Conservation (phyloP, 1,139 yeast species). For the Scheffersomyces titani region DNA sequence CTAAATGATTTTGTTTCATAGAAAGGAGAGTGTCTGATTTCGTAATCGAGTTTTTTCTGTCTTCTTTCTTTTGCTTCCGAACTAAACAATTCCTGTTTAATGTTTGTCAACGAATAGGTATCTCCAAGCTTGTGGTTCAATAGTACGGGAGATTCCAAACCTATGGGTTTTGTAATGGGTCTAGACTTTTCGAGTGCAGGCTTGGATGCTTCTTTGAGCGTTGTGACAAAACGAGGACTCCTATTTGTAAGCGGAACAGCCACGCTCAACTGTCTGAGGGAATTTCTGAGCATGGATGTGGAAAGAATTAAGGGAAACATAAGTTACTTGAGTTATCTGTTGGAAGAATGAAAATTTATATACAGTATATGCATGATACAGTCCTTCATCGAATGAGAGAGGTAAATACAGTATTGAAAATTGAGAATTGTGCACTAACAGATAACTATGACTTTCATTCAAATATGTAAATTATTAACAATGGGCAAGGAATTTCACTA, state of each 20-base stretch:
- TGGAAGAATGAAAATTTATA: neutral
- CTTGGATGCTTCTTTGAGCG: conserved; percentile 18
- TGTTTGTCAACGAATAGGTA: conserved; percentile 21
- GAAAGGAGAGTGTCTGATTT: conserved; percentile 83
- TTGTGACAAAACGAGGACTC: conserved; percentile 14
- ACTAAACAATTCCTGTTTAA: conserved; percentile 33
- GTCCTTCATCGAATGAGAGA: too few species aligned
- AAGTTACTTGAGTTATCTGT: neutral
- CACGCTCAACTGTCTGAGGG: neutral
- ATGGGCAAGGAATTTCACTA: too few species aligned
- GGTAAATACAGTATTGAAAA: too few species aligned
- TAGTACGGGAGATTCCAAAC: conserved; percentile 34
- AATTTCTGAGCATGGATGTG: neutral
- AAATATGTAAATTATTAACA: too few species aligned
- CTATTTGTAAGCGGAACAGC: neutral
- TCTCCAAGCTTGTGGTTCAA: conserved; percentile 24
- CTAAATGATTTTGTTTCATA: conserved; percentile 79
- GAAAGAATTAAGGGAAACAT: neutral
- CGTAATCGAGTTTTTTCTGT: conserved; percentile 61
- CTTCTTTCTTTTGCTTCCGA: conserved; percentile 54
- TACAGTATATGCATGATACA: too few species aligned
- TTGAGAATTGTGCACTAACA: too few species aligned
- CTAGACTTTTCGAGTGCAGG: conserved; percentile 18
- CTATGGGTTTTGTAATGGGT: conserved; percentile 40
- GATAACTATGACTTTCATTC: too few species aligned